Evolutionary conservation across 2,329 filamentous ascomycete species (phyloP).

Genomic region (Aspergillus puulaauensis): DNA sequence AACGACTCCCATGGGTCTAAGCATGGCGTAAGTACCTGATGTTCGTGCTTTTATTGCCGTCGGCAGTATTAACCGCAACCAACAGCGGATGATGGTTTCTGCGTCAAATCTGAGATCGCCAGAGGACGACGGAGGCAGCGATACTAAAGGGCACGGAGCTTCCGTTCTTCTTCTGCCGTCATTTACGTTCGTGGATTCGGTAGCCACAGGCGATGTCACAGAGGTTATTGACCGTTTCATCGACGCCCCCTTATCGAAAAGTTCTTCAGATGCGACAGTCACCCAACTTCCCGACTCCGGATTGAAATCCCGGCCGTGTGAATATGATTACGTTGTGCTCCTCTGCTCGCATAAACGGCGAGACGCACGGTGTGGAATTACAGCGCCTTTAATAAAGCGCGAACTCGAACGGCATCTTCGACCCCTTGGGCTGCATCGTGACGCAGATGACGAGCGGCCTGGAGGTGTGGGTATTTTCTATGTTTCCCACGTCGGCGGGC

Average conservation of each 20-base stretch:
- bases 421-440: constrained; percentile 74
- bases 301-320: constrained; percentile 59
- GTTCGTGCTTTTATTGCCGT: no score
- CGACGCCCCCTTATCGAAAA: constrained; percentile 54
- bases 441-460: constrained; percentile 76
- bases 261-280: constrained; percentile 32
- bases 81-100: constrained; percentile 36
- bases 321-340: constrained; percentile 78
- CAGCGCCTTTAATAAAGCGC: constrained; percentile 74
- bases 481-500: constrained; percentile 87
- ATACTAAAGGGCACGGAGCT: constrained; percentile 47
- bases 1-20: constrained; percentile 52
- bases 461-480: constrained; percentile 90
- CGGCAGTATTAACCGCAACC: neutral
- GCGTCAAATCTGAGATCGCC: constrained; percentile 33
- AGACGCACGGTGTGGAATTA: constrained; percentile 88
- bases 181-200: constrained; percentile 75
- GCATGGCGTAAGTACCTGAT: constrained; percentile 64
- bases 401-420: constrained; percentile 83
- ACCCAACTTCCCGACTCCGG: constrained; percentile 47
- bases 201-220: constrained; percentile 64
- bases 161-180: constrained; percentile 78
- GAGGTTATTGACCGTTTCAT: constrained; percentile 67
- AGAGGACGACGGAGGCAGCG: constrained; percentile 4
- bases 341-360: constrained; percentile 87